A percentile compares a stretch with the other conserved stretches of the same genome.
phyloP scores from a whole-genome alignment of 2,329 filamentous ascomycete genomes.

The Aureobasidium uvarum region DNA sequence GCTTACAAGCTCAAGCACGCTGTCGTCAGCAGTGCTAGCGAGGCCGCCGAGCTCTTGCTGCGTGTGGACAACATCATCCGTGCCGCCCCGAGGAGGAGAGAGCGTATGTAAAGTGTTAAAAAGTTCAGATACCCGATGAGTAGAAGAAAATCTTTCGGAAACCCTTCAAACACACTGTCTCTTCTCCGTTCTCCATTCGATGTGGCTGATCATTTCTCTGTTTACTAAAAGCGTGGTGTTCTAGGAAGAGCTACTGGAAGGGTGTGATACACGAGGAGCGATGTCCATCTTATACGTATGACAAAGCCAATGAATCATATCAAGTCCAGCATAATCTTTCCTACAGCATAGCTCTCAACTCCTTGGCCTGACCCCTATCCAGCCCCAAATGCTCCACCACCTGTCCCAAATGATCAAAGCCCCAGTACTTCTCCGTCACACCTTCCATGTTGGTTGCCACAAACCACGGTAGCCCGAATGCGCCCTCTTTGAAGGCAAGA shows the following conservation, averaged over 20 bases:
- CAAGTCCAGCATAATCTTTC: background rate
- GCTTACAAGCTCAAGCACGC: constrained; percentile 98
- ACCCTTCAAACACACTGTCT: background rate
- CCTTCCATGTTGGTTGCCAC: constrained; percentile 55
- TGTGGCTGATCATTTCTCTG: background rate
- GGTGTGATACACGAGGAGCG: background rate
- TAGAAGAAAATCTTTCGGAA: constrained; percentile 20
- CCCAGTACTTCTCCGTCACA: constrained; percentile 57
- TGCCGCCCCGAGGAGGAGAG: constrained; percentile 78
- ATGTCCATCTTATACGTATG: background rate
- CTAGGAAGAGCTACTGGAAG: background rate
- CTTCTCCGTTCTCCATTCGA: background rate
- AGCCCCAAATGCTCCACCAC: constrained; percentile 55
- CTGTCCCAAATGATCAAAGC: constrained; percentile 59
- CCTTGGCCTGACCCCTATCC: constrained; percentile 42
- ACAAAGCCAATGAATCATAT: background rate
- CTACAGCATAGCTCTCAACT: constrained; percentile 43
- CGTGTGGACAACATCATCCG: constrained; percentile 98
- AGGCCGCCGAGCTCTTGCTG: constrained; percentile 92
- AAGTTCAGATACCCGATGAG: constrained; percentile 25
- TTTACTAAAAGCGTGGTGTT: background rate
- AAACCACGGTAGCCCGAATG: constrained; percentile 63
- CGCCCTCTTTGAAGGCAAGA: constrained; percentile 52
- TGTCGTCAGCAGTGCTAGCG: constrained; percentile 94
- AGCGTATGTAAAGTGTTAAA: constrained; percentile 60